Evolutionary conservation across 495 filamentous ascomycete species (phyloP).

Genomic region (Talaromyces nanjingensis): DNA sequence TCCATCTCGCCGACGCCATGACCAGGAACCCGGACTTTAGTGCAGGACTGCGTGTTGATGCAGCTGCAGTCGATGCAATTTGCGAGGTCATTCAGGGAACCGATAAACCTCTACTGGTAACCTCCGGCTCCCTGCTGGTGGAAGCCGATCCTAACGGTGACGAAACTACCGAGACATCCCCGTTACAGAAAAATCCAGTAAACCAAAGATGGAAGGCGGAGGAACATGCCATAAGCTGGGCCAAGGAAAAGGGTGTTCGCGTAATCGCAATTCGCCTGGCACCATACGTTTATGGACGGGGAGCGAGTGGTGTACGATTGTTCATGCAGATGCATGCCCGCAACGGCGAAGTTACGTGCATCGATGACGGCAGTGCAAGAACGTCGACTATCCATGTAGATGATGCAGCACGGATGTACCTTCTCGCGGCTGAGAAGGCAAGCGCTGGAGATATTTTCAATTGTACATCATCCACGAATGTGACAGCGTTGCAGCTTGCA

Average conservation of each 20-base stretch:
- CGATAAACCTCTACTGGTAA: conserved; percentile 27
- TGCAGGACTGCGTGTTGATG: conserved; percentile 16
- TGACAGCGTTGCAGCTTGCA: conserved; percentile 21
- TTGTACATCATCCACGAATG: conserved; percentile 15
- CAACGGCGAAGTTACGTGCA: conserved; percentile 15
- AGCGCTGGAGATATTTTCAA: conserved; percentile 25
- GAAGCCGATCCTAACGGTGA: conserved; percentile 22
- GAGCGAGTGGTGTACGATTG: conserved; percentile 26
- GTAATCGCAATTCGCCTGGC: conserved; percentile 29
- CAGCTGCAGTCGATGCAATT: conserved; percentile 26
- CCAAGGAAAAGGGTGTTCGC: conserved; percentile 20
- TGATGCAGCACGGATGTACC: conserved; percentile 32
- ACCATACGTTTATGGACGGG: conserved; percentile 35
- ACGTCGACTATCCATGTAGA: conserved; percentile 32
- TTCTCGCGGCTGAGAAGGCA: conserved; percentile 25
- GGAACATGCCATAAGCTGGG: conserved; percentile 15
- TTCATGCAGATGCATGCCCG: conserved; percentile 18
- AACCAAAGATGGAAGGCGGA: conserved; percentile 20
- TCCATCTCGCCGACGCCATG: conserved; percentile 26
- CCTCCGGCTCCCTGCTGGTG: conserved; percentile 24
- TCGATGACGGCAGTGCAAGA: conserved; percentile 13
- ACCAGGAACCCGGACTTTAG: conserved; percentile 7
- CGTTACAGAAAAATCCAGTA: conserved; percentile 13
- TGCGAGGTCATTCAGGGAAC: conserved; percentile 20
- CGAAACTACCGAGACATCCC: conserved; percentile 27